Percentiles rank a stretch among this genome's conserved stretches.
phyloP scores from a whole-genome alignment of 225 moss, liverwort and hornwort genomes.

The Pleurozium schreberi region DNA sequence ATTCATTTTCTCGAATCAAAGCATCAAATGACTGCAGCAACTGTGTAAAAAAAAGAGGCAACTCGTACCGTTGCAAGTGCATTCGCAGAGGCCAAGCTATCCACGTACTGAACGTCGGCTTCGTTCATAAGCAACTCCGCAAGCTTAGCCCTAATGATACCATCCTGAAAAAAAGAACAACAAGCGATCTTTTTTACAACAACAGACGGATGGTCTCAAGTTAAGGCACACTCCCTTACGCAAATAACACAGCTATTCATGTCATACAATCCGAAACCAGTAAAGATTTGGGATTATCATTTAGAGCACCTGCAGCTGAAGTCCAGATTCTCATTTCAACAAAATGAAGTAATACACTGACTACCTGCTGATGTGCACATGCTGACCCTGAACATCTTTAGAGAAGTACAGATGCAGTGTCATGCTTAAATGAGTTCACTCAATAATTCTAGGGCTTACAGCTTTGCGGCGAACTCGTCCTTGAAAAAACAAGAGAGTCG shows the following conservation, averaged over 20 bases:
- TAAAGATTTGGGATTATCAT: not conserved
- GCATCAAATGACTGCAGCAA: not conserved
- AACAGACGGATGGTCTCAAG: not conserved
- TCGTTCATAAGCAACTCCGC: conserved; percentile 41
- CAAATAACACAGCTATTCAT: not conserved
- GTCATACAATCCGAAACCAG: not conserved
- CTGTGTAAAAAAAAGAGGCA: not conserved
- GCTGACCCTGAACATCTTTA: not conserved
- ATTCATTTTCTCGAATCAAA: not conserved
- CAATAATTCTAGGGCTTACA: conserved; percentile 26
- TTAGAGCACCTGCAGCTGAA: not conserved
- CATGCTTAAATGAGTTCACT: not conserved
- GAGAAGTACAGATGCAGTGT: not conserved
- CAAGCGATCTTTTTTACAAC: not conserved
- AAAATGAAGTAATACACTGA: not conserved
- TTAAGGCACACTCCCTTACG: not conserved
- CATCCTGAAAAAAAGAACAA: conserved; percentile 29
- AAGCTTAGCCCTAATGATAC: conserved; percentile 52
- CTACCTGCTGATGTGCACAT: not conserved
- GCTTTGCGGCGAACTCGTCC: conserved; percentile 74
- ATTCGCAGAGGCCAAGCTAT: conserved; percentile 35
- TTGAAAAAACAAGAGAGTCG: conserved; percentile 70
- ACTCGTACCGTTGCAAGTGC: conserved; percentile 24
- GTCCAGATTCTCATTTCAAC: not conserved
- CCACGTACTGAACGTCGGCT: conserved; percentile 52